Percentiles rank a stretch among this genome's conserved stretches.
These are phyloP conservation scores for Ustilago cynodontis DNA, from an alignment of 1,284 basidiomycete species.

Conservation along the genomic window DNA sequence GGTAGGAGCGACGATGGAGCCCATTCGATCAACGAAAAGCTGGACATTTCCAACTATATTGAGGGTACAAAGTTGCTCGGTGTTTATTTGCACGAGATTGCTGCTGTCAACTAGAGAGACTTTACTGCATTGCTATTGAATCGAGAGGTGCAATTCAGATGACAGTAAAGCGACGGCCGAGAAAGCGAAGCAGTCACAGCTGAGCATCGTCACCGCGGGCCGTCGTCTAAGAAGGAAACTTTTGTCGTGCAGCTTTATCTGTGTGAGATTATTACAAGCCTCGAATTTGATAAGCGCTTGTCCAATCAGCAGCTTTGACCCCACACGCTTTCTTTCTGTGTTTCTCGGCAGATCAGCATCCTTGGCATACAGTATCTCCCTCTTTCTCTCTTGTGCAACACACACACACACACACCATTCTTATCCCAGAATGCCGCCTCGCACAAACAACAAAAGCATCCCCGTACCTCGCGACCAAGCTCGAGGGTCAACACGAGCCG, in stretches of 20 bases:
- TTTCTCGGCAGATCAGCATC: neutral
- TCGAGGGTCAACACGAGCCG: constrained; percentile 14
- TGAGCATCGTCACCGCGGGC: neutral
- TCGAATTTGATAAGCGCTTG: constrained; percentile 6
- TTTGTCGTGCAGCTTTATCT: neutral
- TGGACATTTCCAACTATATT: constrained; percentile 93
- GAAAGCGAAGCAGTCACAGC: neutral
- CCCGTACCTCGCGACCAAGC: constrained; percentile 42
- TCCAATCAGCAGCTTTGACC: constrained; percentile 24
- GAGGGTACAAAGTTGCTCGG: constrained; percentile 81
- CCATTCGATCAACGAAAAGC: constrained; percentile 94
- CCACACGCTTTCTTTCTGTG: constrained; percentile 20
- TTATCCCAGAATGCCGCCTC: constrained; percentile 21
- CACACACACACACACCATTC: neutral
- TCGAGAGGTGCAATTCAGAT: neutral
- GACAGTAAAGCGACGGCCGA: constrained; percentile 9
- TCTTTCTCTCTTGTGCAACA: no score
- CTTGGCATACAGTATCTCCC: constrained; percentile 2
- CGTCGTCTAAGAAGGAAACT: neutral
- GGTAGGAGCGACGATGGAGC: constrained; percentile 82
- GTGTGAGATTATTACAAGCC: neutral
- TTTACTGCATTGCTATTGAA: neutral
- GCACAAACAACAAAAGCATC: constrained; percentile 34
- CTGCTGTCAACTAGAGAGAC: constrained; percentile 57
- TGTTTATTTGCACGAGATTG: constrained; percentile 85